Percentiles rank a stretch among this genome's conserved stretches.
These are phyloP conservation scores for Posidonia australis DNA, from an alignment of 106 monocot species.

Conservation along the genomic window DNA sequence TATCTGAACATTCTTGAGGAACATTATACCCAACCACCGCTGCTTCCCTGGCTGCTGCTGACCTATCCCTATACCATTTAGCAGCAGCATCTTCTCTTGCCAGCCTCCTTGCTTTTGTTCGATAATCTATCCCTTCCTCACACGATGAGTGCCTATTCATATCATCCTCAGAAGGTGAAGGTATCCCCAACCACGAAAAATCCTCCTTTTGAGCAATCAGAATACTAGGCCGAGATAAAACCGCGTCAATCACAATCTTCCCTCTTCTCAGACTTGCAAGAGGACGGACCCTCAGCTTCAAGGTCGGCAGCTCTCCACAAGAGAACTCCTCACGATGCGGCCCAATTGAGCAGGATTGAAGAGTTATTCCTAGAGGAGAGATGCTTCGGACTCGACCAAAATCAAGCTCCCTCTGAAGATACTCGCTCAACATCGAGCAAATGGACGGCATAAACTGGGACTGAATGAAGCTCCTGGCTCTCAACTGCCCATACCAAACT, in stretches of 20 bases:
- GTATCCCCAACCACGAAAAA: conserved; percentile 94
- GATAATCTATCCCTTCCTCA: conserved; percentile 92
- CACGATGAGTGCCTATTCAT: conserved; percentile 30
- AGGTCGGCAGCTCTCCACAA: conserved; percentile 64
- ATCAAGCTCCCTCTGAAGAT: conserved; percentile 72
- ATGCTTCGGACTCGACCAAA: conserved; percentile 69
- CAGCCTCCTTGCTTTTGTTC: conserved; percentile 69
- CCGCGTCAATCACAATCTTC: conserved; percentile 86
- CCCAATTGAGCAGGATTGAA: conserved; percentile 80
- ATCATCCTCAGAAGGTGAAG: conserved; percentile 45
- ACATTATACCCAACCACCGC: conserved; percentile 69
- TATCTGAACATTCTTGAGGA: conserved; percentile 28
- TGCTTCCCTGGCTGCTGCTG: conserved; percentile 49
- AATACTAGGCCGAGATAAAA: conserved; percentile 57
- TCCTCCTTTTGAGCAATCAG: conserved; percentile 82
- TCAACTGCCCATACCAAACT: conserved; percentile 71
- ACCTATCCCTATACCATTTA: conserved; percentile 42
- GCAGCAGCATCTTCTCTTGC: conserved; percentile 55
- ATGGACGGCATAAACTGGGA: conserved; percentile 61
- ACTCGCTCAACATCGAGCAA: conserved; percentile 63
- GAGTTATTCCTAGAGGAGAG: conserved; percentile 83
- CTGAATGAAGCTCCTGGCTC: conserved; percentile 53
- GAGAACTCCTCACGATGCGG: conserved; percentile 83
- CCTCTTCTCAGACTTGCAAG: conserved; percentile 85
- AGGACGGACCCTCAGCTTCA: conserved; percentile 73